Percentiles rank a stretch among this genome's conserved stretches.
Conservation (phyloP, 805 yeast genomes). For the Lipomyces chichibuensis region DNA sequence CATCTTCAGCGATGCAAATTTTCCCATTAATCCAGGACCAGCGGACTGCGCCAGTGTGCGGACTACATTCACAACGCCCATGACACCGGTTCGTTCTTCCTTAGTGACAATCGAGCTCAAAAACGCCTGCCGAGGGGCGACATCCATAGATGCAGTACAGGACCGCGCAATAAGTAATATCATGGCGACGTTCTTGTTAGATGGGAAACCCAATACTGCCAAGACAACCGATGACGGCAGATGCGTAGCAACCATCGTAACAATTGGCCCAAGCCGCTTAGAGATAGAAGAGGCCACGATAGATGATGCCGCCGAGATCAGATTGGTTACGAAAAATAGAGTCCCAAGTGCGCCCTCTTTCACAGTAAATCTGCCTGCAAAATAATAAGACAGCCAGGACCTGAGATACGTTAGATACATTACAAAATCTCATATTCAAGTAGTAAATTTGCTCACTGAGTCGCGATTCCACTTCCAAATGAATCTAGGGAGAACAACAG, state of each 20-base stretch:
- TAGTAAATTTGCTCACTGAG: slow-evolving; percentile 48
- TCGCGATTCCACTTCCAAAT: slow-evolving; percentile 85
- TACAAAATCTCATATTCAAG: neutral
- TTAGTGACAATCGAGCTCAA: slow-evolving; percentile 67
- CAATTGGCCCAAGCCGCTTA: slow-evolving; percentile 71
- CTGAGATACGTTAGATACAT: neutral
- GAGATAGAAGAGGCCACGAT: slow-evolving; percentile 76
- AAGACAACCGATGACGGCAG: slow-evolving; percentile 74
- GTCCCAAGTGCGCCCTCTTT: slow-evolving; percentile 65
- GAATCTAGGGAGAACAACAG: slow-evolving; percentile 76
- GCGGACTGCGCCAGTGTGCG: slow-evolving; percentile 82
- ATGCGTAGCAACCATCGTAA: slow-evolving; percentile 73
- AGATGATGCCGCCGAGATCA: slow-evolving; percentile 68
- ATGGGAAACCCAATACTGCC: slow-evolving; percentile 55
- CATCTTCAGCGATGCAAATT: slow-evolving; percentile 54
- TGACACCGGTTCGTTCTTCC: slow-evolving; percentile 68
- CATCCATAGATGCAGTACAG: slow-evolving; percentile 80
- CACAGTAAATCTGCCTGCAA: slow-evolving; percentile 58
- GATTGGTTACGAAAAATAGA: slow-evolving; percentile 65
- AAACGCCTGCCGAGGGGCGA: slow-evolving; percentile 84
- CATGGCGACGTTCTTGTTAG: slow-evolving; percentile 52
- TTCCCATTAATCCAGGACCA: slow-evolving; percentile 82
- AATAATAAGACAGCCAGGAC: slow-evolving; percentile 84
- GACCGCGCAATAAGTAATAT: slow-evolving; percentile 58
- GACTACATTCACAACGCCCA: slow-evolving; percentile 85